Conservation (phyloP, 192 early-diverging fungal genomes). For the Paraglomus brasilianum region DNA sequence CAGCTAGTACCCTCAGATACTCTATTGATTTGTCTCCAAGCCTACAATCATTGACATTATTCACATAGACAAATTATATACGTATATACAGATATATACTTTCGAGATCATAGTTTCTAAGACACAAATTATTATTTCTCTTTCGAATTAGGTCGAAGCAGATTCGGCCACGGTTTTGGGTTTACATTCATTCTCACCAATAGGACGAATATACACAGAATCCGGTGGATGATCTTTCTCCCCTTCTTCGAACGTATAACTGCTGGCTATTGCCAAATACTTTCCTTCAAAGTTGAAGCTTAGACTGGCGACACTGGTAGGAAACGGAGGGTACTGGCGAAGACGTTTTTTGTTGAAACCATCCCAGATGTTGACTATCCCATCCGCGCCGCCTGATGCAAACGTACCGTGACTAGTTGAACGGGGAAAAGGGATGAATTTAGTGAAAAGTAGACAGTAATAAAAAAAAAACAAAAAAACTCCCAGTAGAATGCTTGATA, state of each 20-base stretch:
- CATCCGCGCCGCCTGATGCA: slow-evolving; percentile 94
- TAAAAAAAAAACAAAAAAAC: slow-evolving; percentile 23
- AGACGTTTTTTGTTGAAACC: slow-evolving; percentile 86
- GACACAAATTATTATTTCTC: no score
- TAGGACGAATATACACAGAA: slow-evolving; percentile 72
- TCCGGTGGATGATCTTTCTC: slow-evolving; percentile 84
- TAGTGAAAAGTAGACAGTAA: neutral
- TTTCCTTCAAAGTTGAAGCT: slow-evolving; percentile 79
- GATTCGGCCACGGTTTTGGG: neutral
- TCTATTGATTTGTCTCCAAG: no score
- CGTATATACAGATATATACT: no score
- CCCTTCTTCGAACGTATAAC: slow-evolving; percentile 95
- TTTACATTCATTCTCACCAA: slow-evolving; percentile 61
- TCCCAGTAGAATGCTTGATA: neutral
- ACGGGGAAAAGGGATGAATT: neutral
- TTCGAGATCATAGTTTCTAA: no score
- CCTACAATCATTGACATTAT: no score
- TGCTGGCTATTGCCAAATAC: slow-evolving; percentile 80
- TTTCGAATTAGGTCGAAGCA: neutral
- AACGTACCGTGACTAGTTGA: slow-evolving; percentile 80
- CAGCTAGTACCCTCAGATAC: no score
- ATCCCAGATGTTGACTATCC: slow-evolving; percentile 91
- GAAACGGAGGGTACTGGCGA: slow-evolving; percentile 78
- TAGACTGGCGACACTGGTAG: slow-evolving; percentile 77
- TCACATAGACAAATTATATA: no score